Evolutionary conservation across 1,284 basidiomycete species (phyloP).

Genomic region (Naganishia cerealis): DNA sequence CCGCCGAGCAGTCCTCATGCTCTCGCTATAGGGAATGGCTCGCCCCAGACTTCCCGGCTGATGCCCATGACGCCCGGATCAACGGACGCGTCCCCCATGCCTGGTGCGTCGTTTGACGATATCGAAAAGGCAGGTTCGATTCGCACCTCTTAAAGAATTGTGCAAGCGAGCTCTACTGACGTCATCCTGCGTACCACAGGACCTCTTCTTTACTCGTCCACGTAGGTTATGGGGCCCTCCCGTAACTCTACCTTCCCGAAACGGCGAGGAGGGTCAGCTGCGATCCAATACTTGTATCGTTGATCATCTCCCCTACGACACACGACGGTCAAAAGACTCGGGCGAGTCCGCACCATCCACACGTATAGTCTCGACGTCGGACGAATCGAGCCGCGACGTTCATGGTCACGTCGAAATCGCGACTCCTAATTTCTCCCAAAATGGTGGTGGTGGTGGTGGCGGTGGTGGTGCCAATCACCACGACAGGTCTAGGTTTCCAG

Average conservation of each 20-base stretch:
- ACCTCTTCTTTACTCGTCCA: constrained; percentile 30
- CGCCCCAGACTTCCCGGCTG: constrained; percentile 9
- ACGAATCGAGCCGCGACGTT: constrained; percentile 17
- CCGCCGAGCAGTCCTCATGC: neutral
- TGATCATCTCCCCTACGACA: neutral
- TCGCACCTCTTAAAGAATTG: neutral
- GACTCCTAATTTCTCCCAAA: constrained; percentile 15
- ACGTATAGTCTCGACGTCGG: constrained; percentile 16
- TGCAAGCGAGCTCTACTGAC: neutral
- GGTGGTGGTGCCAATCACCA: neutral
- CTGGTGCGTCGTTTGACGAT: constrained; percentile 26
- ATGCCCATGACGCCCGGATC: constrained; percentile 10
- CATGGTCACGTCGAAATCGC: constrained; percentile 13
- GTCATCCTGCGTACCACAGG: constrained; percentile 5
- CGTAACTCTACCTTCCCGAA: constrained; percentile 12
- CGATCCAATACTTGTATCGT: neutral
- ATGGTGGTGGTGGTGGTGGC: neutral
- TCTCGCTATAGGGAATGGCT: neutral
- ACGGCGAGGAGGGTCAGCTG: neutral
- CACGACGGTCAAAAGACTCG: constrained; percentile 15
- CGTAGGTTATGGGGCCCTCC: constrained; percentile 27
- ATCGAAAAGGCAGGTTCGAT: constrained; percentile 24
- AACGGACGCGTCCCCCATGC: constrained; percentile 15
- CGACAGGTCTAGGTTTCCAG: constrained; percentile 13
- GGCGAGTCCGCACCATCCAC: neutral